Evolutionary conservation across 169 alveolate species (phyloP), one percentile per base, ranked within the genome.

Genomic region (Besnoitia besnoiti): DNA sequence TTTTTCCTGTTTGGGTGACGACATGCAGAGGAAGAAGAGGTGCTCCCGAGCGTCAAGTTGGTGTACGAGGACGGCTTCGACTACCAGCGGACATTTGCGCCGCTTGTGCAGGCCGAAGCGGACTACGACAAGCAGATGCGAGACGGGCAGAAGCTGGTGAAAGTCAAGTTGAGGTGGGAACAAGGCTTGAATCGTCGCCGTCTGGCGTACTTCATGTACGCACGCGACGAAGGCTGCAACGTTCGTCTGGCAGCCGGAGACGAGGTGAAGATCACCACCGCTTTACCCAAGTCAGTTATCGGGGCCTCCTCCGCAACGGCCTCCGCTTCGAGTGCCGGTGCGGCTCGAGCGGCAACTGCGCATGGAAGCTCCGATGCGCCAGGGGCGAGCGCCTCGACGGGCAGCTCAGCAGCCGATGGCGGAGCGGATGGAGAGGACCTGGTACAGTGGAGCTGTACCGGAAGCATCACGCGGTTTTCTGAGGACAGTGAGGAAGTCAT

Each of bases 91-190:
- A 95, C 94, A 44, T 97, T 95, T 40, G 96, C 96, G 44, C 98
- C 99, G 0, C 93, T 98, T 46, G 96, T 98, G 62, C 96, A 98
- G 91, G 96, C 98, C 39, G 99, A 98, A 95, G 99, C 98, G 49
- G 99, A 98, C 85, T 97, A 97, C 94, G 99, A 98, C 93, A 97
- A 97, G 93, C 95, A 96, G 85, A 95, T 98, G 85, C 97, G 97
- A 94, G 98, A 97, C 94, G 95, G 98, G 1, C 98, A 98, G 94
- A 95, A 97, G 2, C 90, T 92, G 84, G 96, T 96, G 62, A 93
- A 98, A 73, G 80, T 67, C 46, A 67, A 67, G n/a, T 16, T 67
- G 39, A 1, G 80, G 47, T 67, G 80, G 80, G 80, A 67, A 35
- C 39, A 33, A 35, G 80, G 80, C 39, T 42, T 67, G 80, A 30